These are phyloP conservation scores for Colletotrichum costaricense DNA, from an alignment of 2,329 filamentous ascomycete species.

Conservation along the genomic window DNA sequence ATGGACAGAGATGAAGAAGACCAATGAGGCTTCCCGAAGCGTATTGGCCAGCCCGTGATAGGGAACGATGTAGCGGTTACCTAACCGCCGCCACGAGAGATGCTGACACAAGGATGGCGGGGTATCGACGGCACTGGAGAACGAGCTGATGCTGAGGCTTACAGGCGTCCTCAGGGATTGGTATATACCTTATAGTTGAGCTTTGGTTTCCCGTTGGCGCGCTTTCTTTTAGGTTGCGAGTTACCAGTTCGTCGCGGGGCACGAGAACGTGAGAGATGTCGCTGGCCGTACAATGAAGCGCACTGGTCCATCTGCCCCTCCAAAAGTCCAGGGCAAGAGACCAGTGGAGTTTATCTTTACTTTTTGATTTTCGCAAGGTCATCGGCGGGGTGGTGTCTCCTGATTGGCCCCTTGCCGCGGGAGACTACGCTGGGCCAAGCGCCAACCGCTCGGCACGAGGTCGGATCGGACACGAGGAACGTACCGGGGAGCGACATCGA, in stretches of 20 bases:
- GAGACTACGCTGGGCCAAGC: background rate
- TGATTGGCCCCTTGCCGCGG: conserved; percentile 17
- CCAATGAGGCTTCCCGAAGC: conserved; percentile 18
- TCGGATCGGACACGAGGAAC: conserved; percentile 5
- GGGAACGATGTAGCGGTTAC: conserved; percentile 19
- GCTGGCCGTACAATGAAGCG: conserved; percentile 8
- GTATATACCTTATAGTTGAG: background rate
- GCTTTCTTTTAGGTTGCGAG: background rate
- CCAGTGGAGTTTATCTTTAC: conserved; percentile 24
- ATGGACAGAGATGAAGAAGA: conserved; percentile 10
- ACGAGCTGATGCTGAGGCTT: background rate
- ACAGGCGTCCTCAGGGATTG: background rate
- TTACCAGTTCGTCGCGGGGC: conserved; percentile 24
- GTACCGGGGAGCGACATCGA: background rate
- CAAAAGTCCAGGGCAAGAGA: conserved; percentile 30
- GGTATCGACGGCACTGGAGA: background rate
- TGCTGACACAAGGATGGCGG: background rate
- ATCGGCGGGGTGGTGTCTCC: background rate
- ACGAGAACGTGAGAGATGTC: conserved; percentile 5
- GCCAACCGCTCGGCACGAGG: conserved; percentile 11
- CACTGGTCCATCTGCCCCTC: conserved; percentile 27
- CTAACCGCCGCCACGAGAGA: background rate
- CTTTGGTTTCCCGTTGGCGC: background rate
- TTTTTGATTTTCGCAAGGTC: background rate
- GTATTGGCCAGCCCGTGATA: conserved; percentile 15